These are phyloP conservation scores for Apium graveolens DNA, from an alignment of 129 eudicot species.

Conservation along the genomic window DNA sequence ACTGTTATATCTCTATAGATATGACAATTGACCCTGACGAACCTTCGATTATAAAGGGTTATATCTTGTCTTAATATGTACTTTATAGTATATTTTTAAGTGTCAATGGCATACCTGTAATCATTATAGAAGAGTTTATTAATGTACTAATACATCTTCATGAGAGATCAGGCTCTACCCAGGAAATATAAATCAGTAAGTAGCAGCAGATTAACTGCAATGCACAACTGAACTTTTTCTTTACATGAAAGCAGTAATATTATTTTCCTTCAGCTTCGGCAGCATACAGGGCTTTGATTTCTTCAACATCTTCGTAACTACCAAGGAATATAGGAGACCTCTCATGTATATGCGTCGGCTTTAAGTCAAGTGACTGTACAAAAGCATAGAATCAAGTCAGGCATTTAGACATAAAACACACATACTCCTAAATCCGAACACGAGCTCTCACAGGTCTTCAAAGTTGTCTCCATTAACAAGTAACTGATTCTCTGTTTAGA, in stretches of 20 bases:
- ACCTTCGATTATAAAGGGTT: background rate
- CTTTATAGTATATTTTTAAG: background rate
- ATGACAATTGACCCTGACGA: background rate
- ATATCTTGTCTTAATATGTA: background rate
- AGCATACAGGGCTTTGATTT: slow-evolving; percentile 83
- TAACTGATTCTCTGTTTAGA: background rate
- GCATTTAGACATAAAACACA: background rate
- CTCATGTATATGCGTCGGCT: slow-evolving; percentile 77
- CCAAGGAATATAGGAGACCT: slow-evolving; percentile 95
- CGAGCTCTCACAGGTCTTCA: background rate
- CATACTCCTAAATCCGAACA: background rate
- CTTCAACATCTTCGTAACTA: slow-evolving; percentile 95
- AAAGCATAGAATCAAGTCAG: background rate
- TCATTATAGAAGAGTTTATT: slow-evolving; percentile 7
- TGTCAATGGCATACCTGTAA: slow-evolving; percentile 4
- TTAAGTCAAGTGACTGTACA: slow-evolving; percentile 80
- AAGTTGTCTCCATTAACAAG: background rate
- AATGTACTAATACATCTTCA: slow-evolving; percentile 1
- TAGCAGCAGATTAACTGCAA: slow-evolving; percentile 11
- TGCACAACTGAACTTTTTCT: background rate
- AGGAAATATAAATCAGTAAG: background rate
- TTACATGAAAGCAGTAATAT: slow-evolving; percentile 8
- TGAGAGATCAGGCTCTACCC: slow-evolving; percentile 10
- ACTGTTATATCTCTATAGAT: no score
- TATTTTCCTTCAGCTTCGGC: slow-evolving; percentile 69